phyloP scores from a whole-genome alignment of 768 basidiomycete genomes.

The Termitomyces sp. region DNA sequence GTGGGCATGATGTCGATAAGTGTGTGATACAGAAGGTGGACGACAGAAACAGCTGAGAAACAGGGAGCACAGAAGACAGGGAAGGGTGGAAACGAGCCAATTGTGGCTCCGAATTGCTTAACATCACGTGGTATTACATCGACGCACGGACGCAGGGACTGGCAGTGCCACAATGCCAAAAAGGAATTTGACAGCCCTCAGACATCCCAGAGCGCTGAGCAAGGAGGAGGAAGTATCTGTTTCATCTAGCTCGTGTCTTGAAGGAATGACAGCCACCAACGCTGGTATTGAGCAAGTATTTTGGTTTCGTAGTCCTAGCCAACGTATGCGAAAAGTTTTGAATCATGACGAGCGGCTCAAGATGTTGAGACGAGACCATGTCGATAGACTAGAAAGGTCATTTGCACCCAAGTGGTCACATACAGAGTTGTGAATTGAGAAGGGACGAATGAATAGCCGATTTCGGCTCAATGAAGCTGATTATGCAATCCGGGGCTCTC shows the following conservation, averaged over 20 bases:
- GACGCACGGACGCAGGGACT: conserved; percentile 19
- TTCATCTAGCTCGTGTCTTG: background rate
- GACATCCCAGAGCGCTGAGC: background rate
- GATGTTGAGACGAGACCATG: background rate
- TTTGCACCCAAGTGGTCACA: background rate
- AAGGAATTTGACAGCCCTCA: background rate
- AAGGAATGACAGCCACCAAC: background rate
- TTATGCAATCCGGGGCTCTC: conserved; percentile 11
- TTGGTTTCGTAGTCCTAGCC: background rate
- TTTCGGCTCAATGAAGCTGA: background rate
- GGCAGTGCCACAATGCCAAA: background rate
- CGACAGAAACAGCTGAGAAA: conserved; percentile 1
- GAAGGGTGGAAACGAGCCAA: conserved; percentile 19
- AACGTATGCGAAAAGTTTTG: background rate
- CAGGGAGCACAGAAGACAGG: conserved; percentile 10
- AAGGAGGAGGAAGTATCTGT: background rate
- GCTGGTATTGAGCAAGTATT: background rate
- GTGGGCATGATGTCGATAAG: conserved; percentile 16
- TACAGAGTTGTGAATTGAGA: background rate
- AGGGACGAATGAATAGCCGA: background rate
- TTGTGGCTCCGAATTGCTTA: conserved; percentile 16
- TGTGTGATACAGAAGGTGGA: background rate
- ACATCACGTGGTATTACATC: conserved; percentile 20
- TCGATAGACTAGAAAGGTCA: background rate
- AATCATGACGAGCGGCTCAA: background rate